Evolutionary conservation across 106 monocot genomes (phyloP).

Genomic region (Platanthera zijinensis): DNA sequence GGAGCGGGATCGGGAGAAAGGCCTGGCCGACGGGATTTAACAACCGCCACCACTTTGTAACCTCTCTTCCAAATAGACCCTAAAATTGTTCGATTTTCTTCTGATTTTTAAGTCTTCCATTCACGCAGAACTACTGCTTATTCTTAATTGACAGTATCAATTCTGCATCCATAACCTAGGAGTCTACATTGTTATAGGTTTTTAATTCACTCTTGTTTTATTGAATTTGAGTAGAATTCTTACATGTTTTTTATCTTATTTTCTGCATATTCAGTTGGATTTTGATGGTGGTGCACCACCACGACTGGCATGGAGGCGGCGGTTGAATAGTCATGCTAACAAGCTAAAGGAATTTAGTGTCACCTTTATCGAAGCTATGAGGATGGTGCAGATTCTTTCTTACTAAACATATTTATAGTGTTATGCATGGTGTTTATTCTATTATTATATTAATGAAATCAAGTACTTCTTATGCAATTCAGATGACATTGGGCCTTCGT

Average conservation of each 20-base stretch:
- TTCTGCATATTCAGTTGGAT: slow-evolving; percentile 56
- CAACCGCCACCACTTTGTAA: too few species aligned
- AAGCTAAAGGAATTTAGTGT: slow-evolving; percentile 92
- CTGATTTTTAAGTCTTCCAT: background rate
- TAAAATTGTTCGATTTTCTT: too few species aligned
- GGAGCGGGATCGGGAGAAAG: too few species aligned
- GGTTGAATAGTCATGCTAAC: slow-evolving; percentile 88
- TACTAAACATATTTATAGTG: background rate
- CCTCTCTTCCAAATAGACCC: too few species aligned
- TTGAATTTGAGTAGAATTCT: background rate
- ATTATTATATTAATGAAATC: background rate
- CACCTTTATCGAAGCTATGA: slow-evolving; percentile 90
- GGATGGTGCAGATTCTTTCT: slow-evolving; percentile 47
- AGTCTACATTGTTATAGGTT: background rate
- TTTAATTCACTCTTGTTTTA: background rate
- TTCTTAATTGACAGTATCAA: background rate
- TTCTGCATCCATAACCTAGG: background rate
- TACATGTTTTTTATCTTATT: background rate
- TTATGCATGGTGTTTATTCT: background rate
- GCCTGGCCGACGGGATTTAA: too few species aligned
- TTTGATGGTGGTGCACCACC: slow-evolving; percentile 95
- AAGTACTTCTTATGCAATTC: slow-evolving; percentile 13
- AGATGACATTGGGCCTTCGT: slow-evolving; percentile 88
- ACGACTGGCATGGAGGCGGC: slow-evolving; percentile 78
- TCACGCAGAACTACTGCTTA: background rate